Base-by-base conservation (phyloP, 345 rosid species). In the Pistacia integerrima region DNA sequence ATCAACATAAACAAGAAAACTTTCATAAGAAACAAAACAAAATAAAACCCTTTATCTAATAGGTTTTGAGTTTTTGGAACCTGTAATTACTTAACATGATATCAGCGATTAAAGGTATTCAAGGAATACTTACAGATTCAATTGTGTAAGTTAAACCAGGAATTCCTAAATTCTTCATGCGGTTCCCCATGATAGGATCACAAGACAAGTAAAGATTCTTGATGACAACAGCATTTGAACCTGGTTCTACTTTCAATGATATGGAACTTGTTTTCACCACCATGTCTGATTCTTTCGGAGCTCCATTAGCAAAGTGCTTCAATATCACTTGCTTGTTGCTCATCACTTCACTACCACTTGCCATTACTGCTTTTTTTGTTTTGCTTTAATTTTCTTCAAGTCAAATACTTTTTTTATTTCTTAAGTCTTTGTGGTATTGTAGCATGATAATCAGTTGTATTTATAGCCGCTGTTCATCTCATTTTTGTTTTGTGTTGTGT, bases 191-290 rank as follows among this genome's bases (percentile, higher is more conserved):
- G 72, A 74, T 75, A 38, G 86, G 86, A 36, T 83, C 85, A 14
- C 87, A 81, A 10, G 87, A 87, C 46, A 83, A 38, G 78, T 80
- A 87, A 5, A 83, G 87, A 72, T 80, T 85, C 82, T 83, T 82
- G 12, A 84, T 64, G 2, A 84, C 57, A 48, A 84, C 36, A 4
- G 76, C 76, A 28, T 69, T 65, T 6, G 82, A 35, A 16, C 77
- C 86, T 36, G 54, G 54, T 33, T 74, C 79, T 4, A 82, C 68
- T 20, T 70, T 52, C 22, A 84, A 73, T 36, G 30, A 30, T 17
- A 76, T 48, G 22, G 55, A 73, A 4, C 20, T 54, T 14, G 22
- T 41, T 3, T 8, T 71, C 65, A 74, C 20, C 4, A 70, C 56
- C 78, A 81, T 66, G 64, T 81, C 82, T 51, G 82, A 71, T 54